Percentiles rank a stretch among this genome's conserved stretches.
Conservation (phyloP, 768 basidiomycete species). For the Serpula lacrymans region DNA sequence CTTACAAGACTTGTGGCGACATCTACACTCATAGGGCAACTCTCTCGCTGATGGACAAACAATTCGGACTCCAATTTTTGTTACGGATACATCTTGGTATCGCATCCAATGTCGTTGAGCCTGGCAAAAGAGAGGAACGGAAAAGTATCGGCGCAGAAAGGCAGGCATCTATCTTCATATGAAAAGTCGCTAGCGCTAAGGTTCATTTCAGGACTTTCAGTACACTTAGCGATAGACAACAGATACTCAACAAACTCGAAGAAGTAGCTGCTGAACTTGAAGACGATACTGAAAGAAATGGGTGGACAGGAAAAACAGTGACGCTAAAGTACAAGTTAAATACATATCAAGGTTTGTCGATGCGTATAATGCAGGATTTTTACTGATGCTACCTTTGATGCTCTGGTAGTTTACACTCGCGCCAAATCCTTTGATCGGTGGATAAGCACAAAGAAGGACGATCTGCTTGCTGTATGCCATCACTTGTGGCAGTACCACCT, state of each 20-base stretch:
- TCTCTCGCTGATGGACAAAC: slow-evolving; percentile 81
- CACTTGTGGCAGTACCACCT: not conserved
- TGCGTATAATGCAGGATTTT: not conserved
- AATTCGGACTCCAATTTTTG: slow-evolving; percentile 75
- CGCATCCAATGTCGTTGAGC: slow-evolving; percentile 76
- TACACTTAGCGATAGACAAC: slow-evolving; percentile 57
- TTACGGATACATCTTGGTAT: slow-evolving; percentile 84
- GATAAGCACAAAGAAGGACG: slow-evolving; percentile 71
- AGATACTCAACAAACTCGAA: slow-evolving; percentile 73
- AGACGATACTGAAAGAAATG: slow-evolving; percentile 70
- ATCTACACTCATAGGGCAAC: slow-evolving; percentile 72
- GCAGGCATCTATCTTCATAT: slow-evolving; percentile 30
- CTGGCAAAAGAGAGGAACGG: slow-evolving; percentile 72
- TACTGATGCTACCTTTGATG: slow-evolving; percentile 1
- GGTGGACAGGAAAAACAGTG: slow-evolving; percentile 86
- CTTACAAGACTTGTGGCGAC: slow-evolving; percentile 79
- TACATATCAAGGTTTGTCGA: slow-evolving; percentile 68
- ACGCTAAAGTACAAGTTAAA: slow-evolving; percentile 93
- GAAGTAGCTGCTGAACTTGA: slow-evolving; percentile 81
- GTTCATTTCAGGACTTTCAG: slow-evolving; percentile 62
- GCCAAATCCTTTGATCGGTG: slow-evolving; percentile 77
- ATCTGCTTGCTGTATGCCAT: slow-evolving; percentile 71
- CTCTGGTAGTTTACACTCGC: slow-evolving; percentile 64
- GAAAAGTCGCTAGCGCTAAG: not conserved
- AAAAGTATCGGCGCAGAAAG: slow-evolving; percentile 94